These are phyloP conservation scores for Coffea canephora DNA, from an alignment of 257 asterid species.

Conservation along the genomic window DNA sequence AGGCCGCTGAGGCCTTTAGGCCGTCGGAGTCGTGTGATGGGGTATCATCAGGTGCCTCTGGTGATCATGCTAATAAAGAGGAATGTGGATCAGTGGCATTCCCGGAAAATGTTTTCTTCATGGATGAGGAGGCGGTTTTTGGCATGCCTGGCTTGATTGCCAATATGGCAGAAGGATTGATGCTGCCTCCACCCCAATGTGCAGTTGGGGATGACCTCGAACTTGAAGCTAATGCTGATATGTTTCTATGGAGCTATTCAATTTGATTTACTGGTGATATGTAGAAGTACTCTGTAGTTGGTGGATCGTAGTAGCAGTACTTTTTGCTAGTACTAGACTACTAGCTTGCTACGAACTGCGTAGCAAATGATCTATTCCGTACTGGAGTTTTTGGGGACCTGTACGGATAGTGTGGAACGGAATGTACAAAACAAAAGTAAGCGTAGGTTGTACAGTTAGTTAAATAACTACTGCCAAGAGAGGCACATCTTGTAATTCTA, in stretches of 20 bases:
- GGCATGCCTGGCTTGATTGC: slow-evolving; percentile 42
- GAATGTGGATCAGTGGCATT: neutral
- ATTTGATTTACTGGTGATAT: neutral
- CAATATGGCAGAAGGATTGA: slow-evolving; percentile 54
- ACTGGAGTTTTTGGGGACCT: neutral
- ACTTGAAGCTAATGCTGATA: slow-evolving; percentile 20
- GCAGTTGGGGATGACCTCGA: slow-evolving; percentile 15
- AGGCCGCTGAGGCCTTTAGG: slow-evolving; percentile 54
- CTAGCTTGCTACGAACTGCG: neutral
- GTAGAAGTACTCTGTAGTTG: neutral
- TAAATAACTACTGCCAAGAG: neutral
- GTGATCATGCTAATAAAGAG: neutral
- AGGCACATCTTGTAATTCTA: neutral
- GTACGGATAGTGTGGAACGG: slow-evolving; percentile 3
- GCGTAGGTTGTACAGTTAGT: neutral
- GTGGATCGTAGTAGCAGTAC: neutral
- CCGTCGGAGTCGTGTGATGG: slow-evolving; percentile 2
- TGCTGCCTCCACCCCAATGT: slow-evolving; percentile 50
- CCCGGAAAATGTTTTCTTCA: slow-evolving; percentile 18
- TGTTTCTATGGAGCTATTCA: slow-evolving; percentile 54
- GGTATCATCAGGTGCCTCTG: neutral
- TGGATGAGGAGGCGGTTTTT: slow-evolving; percentile 47
- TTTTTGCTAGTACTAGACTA: too few species aligned
- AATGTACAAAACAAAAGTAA: neutral
- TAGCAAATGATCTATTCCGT: neutral